Evolutionary conservation across 2,329 filamentous ascomycete species (phyloP).

Genomic region (Aspergillus felis): DNA sequence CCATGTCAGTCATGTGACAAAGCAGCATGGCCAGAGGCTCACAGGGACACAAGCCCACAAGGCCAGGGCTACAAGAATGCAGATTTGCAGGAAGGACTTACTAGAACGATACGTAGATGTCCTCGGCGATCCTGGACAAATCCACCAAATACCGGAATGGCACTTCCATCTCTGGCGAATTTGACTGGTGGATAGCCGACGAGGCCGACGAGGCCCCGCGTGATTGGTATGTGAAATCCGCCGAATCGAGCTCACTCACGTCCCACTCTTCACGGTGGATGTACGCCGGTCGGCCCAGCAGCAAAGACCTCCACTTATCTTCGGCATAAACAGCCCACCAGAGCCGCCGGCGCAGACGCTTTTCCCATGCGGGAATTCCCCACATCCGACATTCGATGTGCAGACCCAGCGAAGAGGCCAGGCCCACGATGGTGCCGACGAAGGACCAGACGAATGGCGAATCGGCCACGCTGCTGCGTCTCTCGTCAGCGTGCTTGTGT

Average conservation of each 20-base stretch:
- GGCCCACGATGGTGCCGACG: conserved; percentile 32
- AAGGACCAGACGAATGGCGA: conserved; percentile 36
- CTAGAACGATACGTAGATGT: conserved; percentile 32
- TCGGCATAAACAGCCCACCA: conserved; percentile 42
- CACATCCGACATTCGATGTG: conserved; percentile 37
- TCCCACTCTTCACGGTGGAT: conserved; percentile 35
- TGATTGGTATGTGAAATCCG: conserved; percentile 21
- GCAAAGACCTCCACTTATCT: conserved; percentile 37
- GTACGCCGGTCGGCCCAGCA: conserved; percentile 34
- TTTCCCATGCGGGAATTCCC: conserved; percentile 37
- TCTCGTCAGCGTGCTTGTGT: conserved; percentile 22
- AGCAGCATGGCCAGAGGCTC: too few species aligned
- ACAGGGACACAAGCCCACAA: too few species aligned
- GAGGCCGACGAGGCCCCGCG: conserved; percentile 9
- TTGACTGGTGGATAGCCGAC: conserved; percentile 10
- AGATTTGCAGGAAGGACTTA: conserved; percentile 10
- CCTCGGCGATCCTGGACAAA: conserved; percentile 27
- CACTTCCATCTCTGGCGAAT: conserved; percentile 17
- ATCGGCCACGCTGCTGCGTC: conserved; percentile 24
- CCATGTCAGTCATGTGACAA: neutral
- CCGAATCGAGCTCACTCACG: conserved; percentile 26
- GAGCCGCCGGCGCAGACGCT: conserved; percentile 34
- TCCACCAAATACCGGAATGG: conserved; percentile 26
- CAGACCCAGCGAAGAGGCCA: conserved; percentile 32
- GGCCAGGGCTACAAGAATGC: too few species aligned